Evolutionary conservation across 2,329 filamentous ascomycete genomes (phyloP), one percentile per base, ranked within the genome.

Genomic region (Pseudogymnoascus sp.): DNA sequence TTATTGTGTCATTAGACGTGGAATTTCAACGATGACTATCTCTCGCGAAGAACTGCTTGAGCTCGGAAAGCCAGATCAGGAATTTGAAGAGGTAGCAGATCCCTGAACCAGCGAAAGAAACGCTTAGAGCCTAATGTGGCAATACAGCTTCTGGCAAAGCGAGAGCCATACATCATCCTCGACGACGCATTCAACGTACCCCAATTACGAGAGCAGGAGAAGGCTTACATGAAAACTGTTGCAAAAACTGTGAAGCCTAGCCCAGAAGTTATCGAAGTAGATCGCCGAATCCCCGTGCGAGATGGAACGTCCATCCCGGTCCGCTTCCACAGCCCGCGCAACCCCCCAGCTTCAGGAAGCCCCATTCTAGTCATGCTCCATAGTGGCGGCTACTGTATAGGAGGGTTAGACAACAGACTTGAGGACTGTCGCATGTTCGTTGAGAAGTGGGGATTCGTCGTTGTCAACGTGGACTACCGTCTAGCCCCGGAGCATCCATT

Each of bases 401-500:
- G 71, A 8, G 67, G 69, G 22, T 47, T 71, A 25, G 62, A 69
- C 63, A 66, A 70, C 16, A 69, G 71, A 59, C 70, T 72, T 39
- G 65, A 65, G 6, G 68, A 71, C 28, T 73, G 71, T 38, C 64
- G 70, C 33, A 61, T 68, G 25, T 72, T 71, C 33, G 62, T 62
- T 14, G 63, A 68, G 33, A 68, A 70, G 2, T 57, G 72, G 33
- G 71, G 71, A 1, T 74, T 71, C n/a, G 69, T 75, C 1, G 73
- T 74, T n/a, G 66, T 78, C 12, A 76, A 74, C 63, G 70, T 77
- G 2, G 72, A 73, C 20, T 78, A 78, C 57, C 58, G 67, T 14
- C 69, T 80, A 7, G 76, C 77, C 0, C 78, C 79, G 0, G 75
- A 80, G 58, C 69, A 75, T 64, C 72, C 73, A 9, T 80, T 79